Evolutionary conservation across 306 rosid species (phyloP), one percentile per base, ranked within the genome.

Genomic region (Citrullus amarus): DNA sequence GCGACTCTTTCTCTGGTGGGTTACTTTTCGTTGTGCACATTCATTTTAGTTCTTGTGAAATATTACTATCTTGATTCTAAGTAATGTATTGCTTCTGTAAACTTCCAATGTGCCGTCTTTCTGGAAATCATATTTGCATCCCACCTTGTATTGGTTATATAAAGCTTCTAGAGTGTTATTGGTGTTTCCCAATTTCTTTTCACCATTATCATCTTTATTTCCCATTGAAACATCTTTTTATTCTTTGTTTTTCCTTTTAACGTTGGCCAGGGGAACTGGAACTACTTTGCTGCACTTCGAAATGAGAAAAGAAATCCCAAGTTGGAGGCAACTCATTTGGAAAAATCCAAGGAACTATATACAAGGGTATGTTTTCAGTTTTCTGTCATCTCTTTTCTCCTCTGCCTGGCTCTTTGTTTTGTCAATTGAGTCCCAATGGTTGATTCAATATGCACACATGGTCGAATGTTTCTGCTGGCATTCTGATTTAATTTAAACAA

Each of bases 261-360:
- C 71, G 58, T 81, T 83, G 88, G 81, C 79, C 71, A 95, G 99
- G 99, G 99, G 51, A 92, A 96, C 88, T 96, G 99, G 98, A 96
- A 92, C 91, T 92, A 96, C 91, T 96, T 96, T 81, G 97, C 99
- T 0, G 98, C 99, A 59, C 89, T 96, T 85, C 99, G 98, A 54
- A 96, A 96, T 82, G 99, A 96, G 85, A 96, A 96, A 85, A 88
- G 99, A 88, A 88, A 87, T 81, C 99, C 99, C 68, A 96, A 96
- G 90, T 88, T 96, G 87, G 99, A 96, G 85, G 99, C 98, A 79
- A 92, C 99, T 60, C 99, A 95, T 87, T 89, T 92, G 87, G 99
- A 95, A 83, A 95, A 95, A 87, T 84, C 99, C 63, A 95, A 95
- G 88, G 99, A 96, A 84, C 96, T 96, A 60, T 96, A 92, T 80